Evolutionary conservation across 768 basidiomycete species (phyloP).

Genomic region (Leccinum variicolor): DNA sequence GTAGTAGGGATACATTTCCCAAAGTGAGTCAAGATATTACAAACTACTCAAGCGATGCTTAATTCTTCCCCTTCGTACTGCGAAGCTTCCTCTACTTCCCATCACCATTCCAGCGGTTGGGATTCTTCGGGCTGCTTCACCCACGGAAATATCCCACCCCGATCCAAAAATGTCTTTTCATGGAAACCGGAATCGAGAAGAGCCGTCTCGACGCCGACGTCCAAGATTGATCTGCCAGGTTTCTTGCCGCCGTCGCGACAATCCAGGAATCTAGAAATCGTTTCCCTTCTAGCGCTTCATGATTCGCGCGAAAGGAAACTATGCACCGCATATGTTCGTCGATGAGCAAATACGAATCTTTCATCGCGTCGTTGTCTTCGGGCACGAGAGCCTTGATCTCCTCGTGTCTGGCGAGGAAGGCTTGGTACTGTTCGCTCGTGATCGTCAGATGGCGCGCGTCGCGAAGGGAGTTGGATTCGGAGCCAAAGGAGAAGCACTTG

Average conservation of each 20-base stretch:
- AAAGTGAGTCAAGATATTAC: no score
- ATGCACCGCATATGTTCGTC: slow-evolving; percentile 37
- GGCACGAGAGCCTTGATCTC: slow-evolving; percentile 29
- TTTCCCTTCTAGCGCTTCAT: neutral
- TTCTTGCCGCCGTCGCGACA: slow-evolving; percentile 32
- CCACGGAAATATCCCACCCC: slow-evolving; percentile 9
- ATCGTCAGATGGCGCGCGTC: slow-evolving; percentile 28
- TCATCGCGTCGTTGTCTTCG: slow-evolving; percentile 38
- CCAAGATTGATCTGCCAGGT: slow-evolving; percentile 10
- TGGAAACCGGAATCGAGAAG: slow-evolving; percentile 16
- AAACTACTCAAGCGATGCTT: no score
- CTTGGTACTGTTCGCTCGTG: slow-evolving; percentile 31
- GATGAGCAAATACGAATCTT: slow-evolving; percentile 35
- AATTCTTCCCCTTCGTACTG: neutral
- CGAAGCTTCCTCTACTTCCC: neutral
- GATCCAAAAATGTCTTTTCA: slow-evolving; percentile 9
- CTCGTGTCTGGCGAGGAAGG: slow-evolving; percentile 32
- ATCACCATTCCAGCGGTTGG: slow-evolving; percentile 7
- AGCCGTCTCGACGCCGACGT: slow-evolving; percentile 13
- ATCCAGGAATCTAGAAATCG: slow-evolving; percentile 27
- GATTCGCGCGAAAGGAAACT: neutral
- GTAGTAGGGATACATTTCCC: neutral
- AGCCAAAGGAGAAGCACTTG: slow-evolving; percentile 27
- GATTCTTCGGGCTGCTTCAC: neutral
- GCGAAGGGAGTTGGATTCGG: slow-evolving; percentile 22